These are phyloP conservation scores for Persicaria tinctoria DNA, from an alignment of 148 eudicot species.

Conservation along the genomic window DNA sequence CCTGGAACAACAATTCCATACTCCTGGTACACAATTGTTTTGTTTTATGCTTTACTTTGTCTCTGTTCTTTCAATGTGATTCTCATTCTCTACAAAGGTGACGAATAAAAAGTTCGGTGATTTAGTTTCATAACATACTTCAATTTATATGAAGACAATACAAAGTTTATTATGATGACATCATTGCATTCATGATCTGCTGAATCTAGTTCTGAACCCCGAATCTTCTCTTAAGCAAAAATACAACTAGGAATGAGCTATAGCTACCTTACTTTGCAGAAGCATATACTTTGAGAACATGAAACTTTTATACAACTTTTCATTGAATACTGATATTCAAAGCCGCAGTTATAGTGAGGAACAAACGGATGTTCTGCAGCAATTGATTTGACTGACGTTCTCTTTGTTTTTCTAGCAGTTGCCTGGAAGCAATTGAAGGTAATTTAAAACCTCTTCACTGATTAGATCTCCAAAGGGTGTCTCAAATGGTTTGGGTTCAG, in stretches of 20 bases:
- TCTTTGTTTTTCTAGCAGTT: neutral
- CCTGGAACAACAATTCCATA: no score
- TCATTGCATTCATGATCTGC: neutral
- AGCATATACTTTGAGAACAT: neutral
- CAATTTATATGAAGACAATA: no score
- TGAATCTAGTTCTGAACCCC: neutral
- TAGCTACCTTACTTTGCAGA: neutral
- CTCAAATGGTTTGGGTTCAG: neutral
- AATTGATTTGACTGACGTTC: neutral
- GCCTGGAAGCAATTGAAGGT: neutral
- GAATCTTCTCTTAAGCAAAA: neutral
- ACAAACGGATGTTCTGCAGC: neutral
- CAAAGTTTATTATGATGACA: neutral
- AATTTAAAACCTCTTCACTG: neutral
- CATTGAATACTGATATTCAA: neutral
- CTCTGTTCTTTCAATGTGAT: neutral
- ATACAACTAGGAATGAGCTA: neutral
- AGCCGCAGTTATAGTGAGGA: neutral
- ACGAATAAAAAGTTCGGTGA: no score
- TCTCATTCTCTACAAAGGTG: neutral
- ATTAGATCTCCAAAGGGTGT: conserved; percentile 2
- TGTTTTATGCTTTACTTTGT: no score
- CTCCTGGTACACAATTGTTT: no score
- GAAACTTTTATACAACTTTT: neutral
- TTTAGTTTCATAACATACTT: no score